A percentile compares a stretch with the other conserved stretches of the same genome.
Conservation (phyloP, 2,329 filamentous ascomycete genomes). For the Cordyceps tenuipes region DNA sequence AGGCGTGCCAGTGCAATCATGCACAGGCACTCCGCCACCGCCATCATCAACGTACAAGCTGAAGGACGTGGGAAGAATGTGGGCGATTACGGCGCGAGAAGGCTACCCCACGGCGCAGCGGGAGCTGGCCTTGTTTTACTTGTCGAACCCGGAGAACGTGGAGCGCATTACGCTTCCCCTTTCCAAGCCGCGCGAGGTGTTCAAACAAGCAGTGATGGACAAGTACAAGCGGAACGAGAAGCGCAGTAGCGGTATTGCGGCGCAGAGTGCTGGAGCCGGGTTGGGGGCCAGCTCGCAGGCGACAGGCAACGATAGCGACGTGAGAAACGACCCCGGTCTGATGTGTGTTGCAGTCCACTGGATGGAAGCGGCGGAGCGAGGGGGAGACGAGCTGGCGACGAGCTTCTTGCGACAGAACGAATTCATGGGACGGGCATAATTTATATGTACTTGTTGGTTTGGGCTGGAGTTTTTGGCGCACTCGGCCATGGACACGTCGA, state of each 20-base stretch:
- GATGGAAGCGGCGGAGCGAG: slow-evolving; percentile 84
- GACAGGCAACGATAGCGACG: slow-evolving; percentile 35
- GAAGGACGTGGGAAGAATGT: slow-evolving; percentile 78
- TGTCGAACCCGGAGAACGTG: slow-evolving; percentile 83
- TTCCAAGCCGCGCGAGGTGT: slow-evolving; percentile 77
- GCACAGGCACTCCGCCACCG: slow-evolving; percentile 35
- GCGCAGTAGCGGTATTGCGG: slow-evolving; percentile 17
- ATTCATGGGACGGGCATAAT: slow-evolving; percentile 26
- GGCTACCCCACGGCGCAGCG: slow-evolving; percentile 76
- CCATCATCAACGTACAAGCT: slow-evolving; percentile 59
- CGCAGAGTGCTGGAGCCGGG: slow-evolving; percentile 17
- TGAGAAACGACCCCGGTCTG: slow-evolving; percentile 69
- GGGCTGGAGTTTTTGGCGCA: background rate
- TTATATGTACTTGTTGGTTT: background rate
- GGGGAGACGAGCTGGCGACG: slow-evolving; percentile 78
- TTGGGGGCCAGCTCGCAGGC: background rate
- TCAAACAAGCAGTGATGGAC: slow-evolving; percentile 80
- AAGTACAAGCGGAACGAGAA: slow-evolving; percentile 42
- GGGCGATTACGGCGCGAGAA: slow-evolving; percentile 89
- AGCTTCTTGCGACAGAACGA: slow-evolving; percentile 68
- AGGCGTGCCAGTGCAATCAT: slow-evolving; percentile 24
- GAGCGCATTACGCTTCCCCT: slow-evolving; percentile 74
- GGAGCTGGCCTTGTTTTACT: slow-evolving; percentile 86
- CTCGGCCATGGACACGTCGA: background rate
- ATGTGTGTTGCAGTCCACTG: slow-evolving; percentile 96